Percentiles rank a stretch among this genome's conserved stretches.
Evolutionary conservation across 202 grass and related monocot species (phyloP).

Genomic region (Panicum virgatum): DNA sequence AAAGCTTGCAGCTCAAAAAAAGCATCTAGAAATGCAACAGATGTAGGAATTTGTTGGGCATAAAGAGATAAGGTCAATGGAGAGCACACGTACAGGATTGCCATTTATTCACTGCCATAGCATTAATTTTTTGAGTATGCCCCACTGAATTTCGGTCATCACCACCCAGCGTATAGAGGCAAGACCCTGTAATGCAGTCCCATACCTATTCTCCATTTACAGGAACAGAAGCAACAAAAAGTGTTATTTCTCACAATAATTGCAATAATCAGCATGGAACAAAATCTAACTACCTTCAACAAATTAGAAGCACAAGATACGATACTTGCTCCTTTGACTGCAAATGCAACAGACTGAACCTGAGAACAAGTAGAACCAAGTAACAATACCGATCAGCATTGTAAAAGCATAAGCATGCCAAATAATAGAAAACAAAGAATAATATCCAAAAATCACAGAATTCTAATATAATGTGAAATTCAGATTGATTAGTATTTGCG

Average conservation of each 20-base stretch:
- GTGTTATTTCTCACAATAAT: constrained; percentile 8
- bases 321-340: constrained; percentile 95
- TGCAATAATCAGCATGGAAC: constrained; percentile 14
- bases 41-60: background rate
- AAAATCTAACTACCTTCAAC: constrained; percentile 66
- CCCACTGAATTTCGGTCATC: constrained; percentile 70
- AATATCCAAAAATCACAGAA: background rate
- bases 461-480: constrained; percentile 23
- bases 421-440: background rate
- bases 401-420: constrained; percentile 7
- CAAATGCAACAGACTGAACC: constrained; percentile 92
- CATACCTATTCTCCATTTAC: constrained; percentile 70
- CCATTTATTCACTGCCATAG: constrained; percentile 98
- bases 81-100: constrained; percentile 79
- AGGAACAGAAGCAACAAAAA: constrained; percentile 31
- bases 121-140: constrained; percentile 85
- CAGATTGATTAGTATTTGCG: background rate
- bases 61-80: constrained; percentile 11
- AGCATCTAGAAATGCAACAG: background rate
- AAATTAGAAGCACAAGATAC: constrained; percentile 96
- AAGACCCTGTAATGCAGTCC: constrained; percentile 99
- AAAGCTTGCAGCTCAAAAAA: constrained; percentile 9
- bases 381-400: constrained; percentile 4
- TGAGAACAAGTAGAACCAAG: constrained; percentile 42
- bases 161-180: constrained; percentile 83